phyloP scores from a whole-genome alignment of 2,329 filamentous ascomycete species.

The Aspergillus glaucus region DNA sequence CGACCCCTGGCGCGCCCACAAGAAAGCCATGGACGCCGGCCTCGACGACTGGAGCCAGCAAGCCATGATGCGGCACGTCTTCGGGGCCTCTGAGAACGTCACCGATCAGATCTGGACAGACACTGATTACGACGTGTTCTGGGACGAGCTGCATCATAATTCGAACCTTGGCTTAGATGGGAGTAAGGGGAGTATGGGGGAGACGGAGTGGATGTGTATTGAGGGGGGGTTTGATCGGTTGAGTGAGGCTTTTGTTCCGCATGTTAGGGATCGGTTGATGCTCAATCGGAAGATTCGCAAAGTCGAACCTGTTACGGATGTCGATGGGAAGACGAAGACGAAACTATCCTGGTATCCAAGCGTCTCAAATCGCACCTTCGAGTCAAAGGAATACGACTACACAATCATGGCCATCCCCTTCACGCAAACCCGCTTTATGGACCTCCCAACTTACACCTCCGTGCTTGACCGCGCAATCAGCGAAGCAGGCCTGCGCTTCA shows the following conservation, averaged over 20 bases:
- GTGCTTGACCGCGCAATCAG: constrained; percentile 17
- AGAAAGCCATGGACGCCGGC: constrained; percentile 16
- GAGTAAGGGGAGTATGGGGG: constrained; percentile 14
- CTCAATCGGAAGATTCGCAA: constrained; percentile 20
- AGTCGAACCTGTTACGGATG: constrained; percentile 9
- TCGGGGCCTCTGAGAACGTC: constrained; percentile 31
- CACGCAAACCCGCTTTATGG: constrained; percentile 34
- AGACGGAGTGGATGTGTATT: constrained; percentile 24
- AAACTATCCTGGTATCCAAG: constrained; percentile 19
- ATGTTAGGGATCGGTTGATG: constrained; percentile 20
- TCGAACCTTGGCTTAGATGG: constrained; percentile 28
- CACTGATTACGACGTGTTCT: constrained; percentile 28
- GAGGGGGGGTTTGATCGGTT: constrained; percentile 32
- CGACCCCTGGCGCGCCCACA: constrained; percentile 17
- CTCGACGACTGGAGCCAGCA: constrained; percentile 22
- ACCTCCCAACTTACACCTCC: constrained; percentile 30
- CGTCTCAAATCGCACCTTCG: constrained; percentile 15
- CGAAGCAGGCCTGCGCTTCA: constrained; percentile 23
- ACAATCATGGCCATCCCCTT: constrained; percentile 34
- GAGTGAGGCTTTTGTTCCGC: constrained; percentile 30
- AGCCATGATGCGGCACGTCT: constrained; percentile 25
- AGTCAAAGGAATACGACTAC: constrained; percentile 33
- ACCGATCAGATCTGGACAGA: constrained; percentile 31
- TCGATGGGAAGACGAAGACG: constrained; percentile 8
- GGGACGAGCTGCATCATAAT: constrained; percentile 30